Evolutionary conservation across 805 yeast species (phyloP).

Genomic region (Blastobotrys terrestris): DNA sequence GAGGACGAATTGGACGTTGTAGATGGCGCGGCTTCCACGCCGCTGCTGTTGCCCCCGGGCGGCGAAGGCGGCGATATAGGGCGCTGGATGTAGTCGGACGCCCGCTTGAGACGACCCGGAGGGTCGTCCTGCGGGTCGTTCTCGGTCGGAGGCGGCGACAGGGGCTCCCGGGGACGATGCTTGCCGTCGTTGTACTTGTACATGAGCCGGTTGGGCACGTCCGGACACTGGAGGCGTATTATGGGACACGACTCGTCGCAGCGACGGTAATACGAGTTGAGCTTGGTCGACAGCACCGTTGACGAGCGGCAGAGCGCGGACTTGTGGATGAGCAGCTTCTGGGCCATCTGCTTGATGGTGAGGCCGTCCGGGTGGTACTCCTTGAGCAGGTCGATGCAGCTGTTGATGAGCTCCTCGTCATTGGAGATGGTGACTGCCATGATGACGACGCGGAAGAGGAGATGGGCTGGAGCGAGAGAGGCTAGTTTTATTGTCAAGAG

Average conservation of each 20-base stretch:
- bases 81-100: background rate
- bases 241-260: conserved; percentile 24
- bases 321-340: conserved; percentile 1
- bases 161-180: background rate
- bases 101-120: background rate
- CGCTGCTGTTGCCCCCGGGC: too few species aligned
- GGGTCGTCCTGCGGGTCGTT: conserved; percentile 1
- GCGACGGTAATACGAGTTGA: conserved; percentile 28
- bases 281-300: conserved; percentile 28
- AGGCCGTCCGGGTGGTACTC: conserved; percentile 22
- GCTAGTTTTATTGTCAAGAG: background rate
- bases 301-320: conserved; percentile 25
- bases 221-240: conserved; percentile 22
- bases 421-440: background rate
- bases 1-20: conserved; percentile 2
- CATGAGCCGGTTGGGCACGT: conserved; percentile 26
- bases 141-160: conserved; percentile 9
- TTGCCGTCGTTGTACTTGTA: conserved; percentile 16
- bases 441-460: background rate
- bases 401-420: conserved; percentile 19
- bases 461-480: background rate
- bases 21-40: too few species aligned
- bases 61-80: conserved; percentile 5
- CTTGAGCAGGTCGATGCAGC: conserved; percentile 23
- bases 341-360: conserved; percentile 27